phyloP scores from a whole-genome alignment of 2,329 filamentous ascomycete genomes.

The Xylaria sp. region DNA sequence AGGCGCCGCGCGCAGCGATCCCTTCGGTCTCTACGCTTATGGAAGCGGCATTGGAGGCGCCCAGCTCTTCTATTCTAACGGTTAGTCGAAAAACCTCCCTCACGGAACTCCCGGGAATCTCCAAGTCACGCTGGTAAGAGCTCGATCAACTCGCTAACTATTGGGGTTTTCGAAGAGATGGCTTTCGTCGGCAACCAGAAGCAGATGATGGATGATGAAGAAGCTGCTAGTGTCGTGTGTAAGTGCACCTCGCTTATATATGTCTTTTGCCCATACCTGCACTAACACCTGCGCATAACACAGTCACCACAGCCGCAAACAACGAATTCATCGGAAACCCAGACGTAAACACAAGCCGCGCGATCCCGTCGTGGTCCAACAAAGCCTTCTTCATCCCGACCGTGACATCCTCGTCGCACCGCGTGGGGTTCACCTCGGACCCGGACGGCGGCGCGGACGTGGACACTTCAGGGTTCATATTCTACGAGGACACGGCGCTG shows the following conservation, averaged over 20 bases:
- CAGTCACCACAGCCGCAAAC: slow-evolving; percentile 26
- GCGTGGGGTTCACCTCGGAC: slow-evolving; percentile 30
- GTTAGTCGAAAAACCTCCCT: slow-evolving; percentile 29
- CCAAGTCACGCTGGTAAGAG: neutral
- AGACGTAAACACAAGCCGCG: slow-evolving; percentile 21
- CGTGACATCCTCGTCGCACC: slow-evolving; percentile 25
- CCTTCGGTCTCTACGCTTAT: slow-evolving; percentile 40
- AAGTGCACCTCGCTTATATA: no score
- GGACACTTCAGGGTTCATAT: slow-evolving; percentile 33
- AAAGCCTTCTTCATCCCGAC: slow-evolving; percentile 35
- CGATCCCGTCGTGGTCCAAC: slow-evolving; percentile 33
- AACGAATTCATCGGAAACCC: slow-evolving; percentile 31
- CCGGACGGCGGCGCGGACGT: slow-evolving; percentile 13
- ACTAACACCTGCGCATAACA: neutral
- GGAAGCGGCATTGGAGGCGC: slow-evolving; percentile 36
- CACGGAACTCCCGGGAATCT: no score
- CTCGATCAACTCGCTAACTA: neutral
- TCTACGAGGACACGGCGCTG: slow-evolving; percentile 36
- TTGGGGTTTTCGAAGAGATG: neutral
- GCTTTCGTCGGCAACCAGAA: slow-evolving; percentile 21
- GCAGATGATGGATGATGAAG: slow-evolving; percentile 13
- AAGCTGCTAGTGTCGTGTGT: slow-evolving; percentile 30
- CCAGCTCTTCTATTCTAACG: slow-evolving; percentile 33
- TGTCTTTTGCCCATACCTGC: neutral
- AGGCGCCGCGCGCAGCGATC: slow-evolving; percentile 22